Conservation (phyloP, 768 basidiomycete genomes). For the Dacryopinax spathularia region DNA sequence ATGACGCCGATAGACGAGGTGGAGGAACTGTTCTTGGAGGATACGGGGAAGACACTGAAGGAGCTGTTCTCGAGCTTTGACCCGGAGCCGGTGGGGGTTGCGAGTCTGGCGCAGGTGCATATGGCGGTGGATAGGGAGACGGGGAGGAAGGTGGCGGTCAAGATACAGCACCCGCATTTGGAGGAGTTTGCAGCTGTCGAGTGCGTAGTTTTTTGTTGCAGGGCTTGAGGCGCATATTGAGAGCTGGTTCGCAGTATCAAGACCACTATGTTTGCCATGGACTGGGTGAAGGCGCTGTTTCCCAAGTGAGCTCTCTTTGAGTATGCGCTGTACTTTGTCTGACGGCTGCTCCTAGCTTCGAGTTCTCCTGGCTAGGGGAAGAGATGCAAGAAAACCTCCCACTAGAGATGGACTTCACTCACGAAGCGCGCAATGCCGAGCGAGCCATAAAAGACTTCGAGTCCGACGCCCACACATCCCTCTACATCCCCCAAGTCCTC, state of each 20-base stretch:
- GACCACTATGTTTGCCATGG: constrained; percentile 35
- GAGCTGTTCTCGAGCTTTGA: constrained; percentile 80
- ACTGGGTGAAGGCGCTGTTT: constrained; percentile 83
- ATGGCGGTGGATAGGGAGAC: constrained; percentile 57
- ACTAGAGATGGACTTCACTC: constrained; percentile 86
- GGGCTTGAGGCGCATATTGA: constrained; percentile 33
- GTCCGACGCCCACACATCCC: constrained; percentile 46
- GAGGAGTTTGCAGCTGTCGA: constrained; percentile 87
- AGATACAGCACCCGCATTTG: constrained; percentile 80
- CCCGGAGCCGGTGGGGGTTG: constrained; percentile 79
- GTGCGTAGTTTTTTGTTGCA: constrained; percentile 71
- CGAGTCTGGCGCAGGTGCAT: constrained; percentile 93
- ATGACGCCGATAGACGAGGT: constrained; percentile 72
- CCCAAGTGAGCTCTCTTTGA: constrained; percentile 35
- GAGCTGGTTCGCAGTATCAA: constrained; percentile 16
- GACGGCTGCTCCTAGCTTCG: constrained; percentile 34
- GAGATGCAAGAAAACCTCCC: constrained; percentile 85
- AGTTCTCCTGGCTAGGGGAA: constrained; percentile 82
- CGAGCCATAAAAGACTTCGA: constrained; percentile 57
- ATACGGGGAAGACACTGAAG: constrained; percentile 57
- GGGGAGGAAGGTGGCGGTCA: constrained; percentile 71
- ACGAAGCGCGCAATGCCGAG: constrained; percentile 79
- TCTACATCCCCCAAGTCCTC: constrained; percentile 74
- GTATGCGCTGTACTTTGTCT: background rate
- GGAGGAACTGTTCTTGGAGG: constrained; percentile 57